Base-by-base conservation (phyloP, 306 rosid genomes). In the Begonia fuchsioides region DNA sequence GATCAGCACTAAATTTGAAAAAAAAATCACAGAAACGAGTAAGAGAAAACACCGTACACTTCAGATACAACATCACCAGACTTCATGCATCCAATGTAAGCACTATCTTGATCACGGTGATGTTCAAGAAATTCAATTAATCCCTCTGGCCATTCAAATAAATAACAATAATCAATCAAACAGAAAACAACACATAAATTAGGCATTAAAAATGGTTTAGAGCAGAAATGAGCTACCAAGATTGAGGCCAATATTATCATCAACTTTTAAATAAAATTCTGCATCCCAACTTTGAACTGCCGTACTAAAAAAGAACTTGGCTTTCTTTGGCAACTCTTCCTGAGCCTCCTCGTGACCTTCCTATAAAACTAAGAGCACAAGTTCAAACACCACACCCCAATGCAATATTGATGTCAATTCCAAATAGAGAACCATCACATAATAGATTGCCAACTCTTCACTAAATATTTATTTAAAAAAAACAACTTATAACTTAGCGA, bases 321-420 rank as follows among this genome's bases (percentile, higher is more conserved):
- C 93, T 63, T 92, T 92, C 53, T 92, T 85, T 41, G 96, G 81
- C 52, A 85, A 70, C 72, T 85, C 96, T 59, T 92, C 98, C 58
- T 85, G 86, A 67, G 98, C 98, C 71, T 92, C 98, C 70, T 92
- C 98, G n/a, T 92, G 98, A 56, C 76, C 86, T 69, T 85, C 98
- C 98, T 92, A 63, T 60, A 62, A 70, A 10, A 55, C 39, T 32
- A 69, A 59, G 43, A 17, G 19, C 38, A 79, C 57, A 44, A 8
- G 47, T 49, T 26, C 35, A 26, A 2, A 26, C 35, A 26, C 35
- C 35, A 26, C 35, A 26, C 35, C 35, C 7, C 35, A 26, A 6
- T 26, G 35, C 35, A 26, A 26, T 4, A 26, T 6, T 26, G 35
- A 26, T 26, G 7, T 26, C 35, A 26, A 26, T 26, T 4, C 35